Evolutionary conservation across 345 rosid species (phyloP), one percentile per base, ranked within the genome.

Genomic region (Melaleuca quinquenervia): DNA sequence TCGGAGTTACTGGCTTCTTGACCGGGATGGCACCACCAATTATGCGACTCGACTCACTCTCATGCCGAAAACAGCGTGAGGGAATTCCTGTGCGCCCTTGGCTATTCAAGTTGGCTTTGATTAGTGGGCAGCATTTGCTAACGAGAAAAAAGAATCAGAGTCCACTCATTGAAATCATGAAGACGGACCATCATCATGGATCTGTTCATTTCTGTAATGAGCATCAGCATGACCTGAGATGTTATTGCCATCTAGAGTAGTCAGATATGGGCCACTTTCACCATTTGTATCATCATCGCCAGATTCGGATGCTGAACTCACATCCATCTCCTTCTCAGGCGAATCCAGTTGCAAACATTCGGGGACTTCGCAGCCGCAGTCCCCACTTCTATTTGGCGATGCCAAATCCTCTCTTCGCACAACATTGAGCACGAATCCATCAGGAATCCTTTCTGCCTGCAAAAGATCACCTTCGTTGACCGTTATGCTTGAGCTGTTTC

Each of bases 401-500:
- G 91, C 89, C 92, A 94, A 82, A 86, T 88, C 91, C 84, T 91
- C 96, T 89, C 91, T 94, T 91, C 89, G 94, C 6, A 95, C 98
- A 1, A 96, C 88, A 48, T 96, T 95, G 83, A 97, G 88, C 89
- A 97, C 92, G 85, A 97, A 85, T 26, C 99, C 99, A 29, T 94
- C 94, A 13, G 87, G 87, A 45, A 91, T 90, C 83, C 91, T 93
- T 83, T 96, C 98, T 50, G 98, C 94, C 87, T 95, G 98, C 88
- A 96, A 86, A 83, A 94, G 94, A 90, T 96, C 97, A 13, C 99
- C 98, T 92, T 95, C 98, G 10, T 90, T 70, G 2, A 97, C 98
- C 70, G 86, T 87, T 51, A 97, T 91, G 88, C 98, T 93, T 10
- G 93, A 92, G 85, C 90, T 86, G 62, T 76, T 89, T 86, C 94